Evolutionary conservation across 108 stramenopile genomes (phyloP), one percentile per base, ranked within the genome.

Genomic region (Mayamaea pseudoterrestris): DNA sequence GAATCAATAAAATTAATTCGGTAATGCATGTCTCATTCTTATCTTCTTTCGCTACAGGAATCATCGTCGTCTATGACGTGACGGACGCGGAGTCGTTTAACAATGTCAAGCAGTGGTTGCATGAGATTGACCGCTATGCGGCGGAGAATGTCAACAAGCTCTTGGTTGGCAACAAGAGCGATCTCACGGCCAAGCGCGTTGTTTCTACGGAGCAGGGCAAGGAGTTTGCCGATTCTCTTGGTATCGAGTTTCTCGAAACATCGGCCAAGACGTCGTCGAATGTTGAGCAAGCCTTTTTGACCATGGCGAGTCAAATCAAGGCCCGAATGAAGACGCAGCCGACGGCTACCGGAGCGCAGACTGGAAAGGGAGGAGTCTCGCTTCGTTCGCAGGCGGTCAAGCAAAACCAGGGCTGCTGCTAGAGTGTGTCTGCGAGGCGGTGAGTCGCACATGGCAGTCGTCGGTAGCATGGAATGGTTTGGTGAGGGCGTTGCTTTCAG

Each of bases 141-240:
- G 90, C 83, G 9, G 94, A 96, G 61, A 97, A 97, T 57, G 95
- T 98, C 43, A 97, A 97, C 76, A 99, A 96, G 72, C 93, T 99
- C 30, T 79, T 99, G 24, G 96, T 99, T 24, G 98, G 98, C 37
- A 99, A 99, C 80, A 99, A 99, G 83, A 89, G 83, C 64, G 98
- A 99, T 77, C 68, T 98, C 40, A 88, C 90, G 26, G 67, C 68
- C 41, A 93, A 94, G 70, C 86, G 94, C 23, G 93, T 88, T 11
- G 98, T 98, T 28, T 81, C 91, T 20, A 90, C 86, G 16, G 98
- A 95, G 56, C 83, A 94, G 64, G 98, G 93, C 27, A 88, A 93
- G 68, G 96, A 93, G 58, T 98, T 99, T 57, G 98, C 98, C 23
- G 97, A 98, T 42, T 72, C 77, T 44, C 78, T 92, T 23, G 97